These are phyloP conservation scores for Xenoacremonium recifei DNA, from an alignment of 2,329 filamentous ascomycete genomes.

Conservation along the genomic window DNA sequence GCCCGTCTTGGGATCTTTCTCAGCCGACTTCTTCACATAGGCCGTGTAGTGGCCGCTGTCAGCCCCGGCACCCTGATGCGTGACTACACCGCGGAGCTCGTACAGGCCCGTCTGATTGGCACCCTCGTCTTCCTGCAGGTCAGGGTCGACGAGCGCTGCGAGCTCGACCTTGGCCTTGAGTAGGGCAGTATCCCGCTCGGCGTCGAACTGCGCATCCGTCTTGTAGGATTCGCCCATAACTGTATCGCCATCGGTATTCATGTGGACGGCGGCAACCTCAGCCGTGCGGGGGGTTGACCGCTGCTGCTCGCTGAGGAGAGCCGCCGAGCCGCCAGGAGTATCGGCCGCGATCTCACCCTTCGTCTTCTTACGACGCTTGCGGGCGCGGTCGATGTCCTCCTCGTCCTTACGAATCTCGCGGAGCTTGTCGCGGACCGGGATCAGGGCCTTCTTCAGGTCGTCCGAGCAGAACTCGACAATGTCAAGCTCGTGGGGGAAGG, in stretches of 20 bases:
- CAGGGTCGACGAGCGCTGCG: slow-evolving; percentile 70
- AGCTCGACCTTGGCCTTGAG: slow-evolving; percentile 85
- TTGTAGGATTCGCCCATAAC: slow-evolving; percentile 81
- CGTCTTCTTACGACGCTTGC: slow-evolving; percentile 82
- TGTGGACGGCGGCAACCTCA: slow-evolving; percentile 32
- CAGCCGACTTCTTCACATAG: slow-evolving; percentile 88
- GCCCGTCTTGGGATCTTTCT: slow-evolving; percentile 71
- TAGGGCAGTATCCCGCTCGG: slow-evolving; percentile 74
- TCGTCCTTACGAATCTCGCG: slow-evolving; percentile 94
- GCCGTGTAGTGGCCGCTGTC: slow-evolving; percentile 98
- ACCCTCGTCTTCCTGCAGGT: slow-evolving; percentile 73
- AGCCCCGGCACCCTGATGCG: slow-evolving; percentile 93
- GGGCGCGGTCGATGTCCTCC: slow-evolving; percentile 84
- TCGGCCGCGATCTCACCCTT: slow-evolving; percentile 47
- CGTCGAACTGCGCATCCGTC: slow-evolving; percentile 90
- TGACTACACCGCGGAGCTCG: slow-evolving; percentile 89
- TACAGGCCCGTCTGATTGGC: slow-evolving; percentile 94
- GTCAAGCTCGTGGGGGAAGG: slow-evolving; percentile 91
- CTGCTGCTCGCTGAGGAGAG: slow-evolving; percentile 46
- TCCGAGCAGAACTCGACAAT: slow-evolving; percentile 95
- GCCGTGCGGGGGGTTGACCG: slow-evolving; percentile 48
- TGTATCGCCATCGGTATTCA: slow-evolving; percentile 59
- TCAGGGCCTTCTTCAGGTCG: slow-evolving; percentile 74
- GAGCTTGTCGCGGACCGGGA: slow-evolving; percentile 95
- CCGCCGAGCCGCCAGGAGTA: slow-evolving; percentile 45